Evolutionary conservation across 225 moss, liverwort and hornwort species (phyloP).

Genomic region (Sphagnum contortum): DNA sequence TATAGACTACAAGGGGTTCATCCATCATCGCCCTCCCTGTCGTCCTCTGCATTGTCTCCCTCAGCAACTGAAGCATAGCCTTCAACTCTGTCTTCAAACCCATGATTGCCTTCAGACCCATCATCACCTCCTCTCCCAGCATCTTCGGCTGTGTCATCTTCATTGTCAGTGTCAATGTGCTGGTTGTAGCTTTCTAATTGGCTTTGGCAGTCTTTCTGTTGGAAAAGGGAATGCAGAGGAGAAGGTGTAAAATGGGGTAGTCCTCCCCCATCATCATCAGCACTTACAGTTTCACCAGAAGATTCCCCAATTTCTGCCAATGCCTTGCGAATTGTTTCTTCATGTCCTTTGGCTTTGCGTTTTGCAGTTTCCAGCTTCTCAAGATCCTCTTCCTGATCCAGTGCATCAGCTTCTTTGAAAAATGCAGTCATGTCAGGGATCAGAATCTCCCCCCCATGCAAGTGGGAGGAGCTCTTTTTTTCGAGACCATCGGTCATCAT

Average conservation of each 20-base stretch:
- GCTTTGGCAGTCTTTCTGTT: slow-evolving; percentile 30
- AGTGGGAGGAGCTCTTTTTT: slow-evolving; percentile 11
- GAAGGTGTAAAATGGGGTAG: slow-evolving; percentile 25
- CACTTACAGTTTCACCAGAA: slow-evolving; percentile 12
- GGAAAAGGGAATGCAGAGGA: slow-evolving; percentile 28
- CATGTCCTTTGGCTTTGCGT: slow-evolving; percentile 5
- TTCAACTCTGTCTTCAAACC: slow-evolving; percentile 22
- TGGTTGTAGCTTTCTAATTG: slow-evolving; percentile 25
- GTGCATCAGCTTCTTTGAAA: slow-evolving; percentile 6
- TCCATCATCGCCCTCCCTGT: slow-evolving; percentile 30
- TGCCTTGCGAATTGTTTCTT: slow-evolving; percentile 6
- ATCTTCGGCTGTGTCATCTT: slow-evolving; percentile 21
- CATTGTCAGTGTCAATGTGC: slow-evolving; percentile 30
- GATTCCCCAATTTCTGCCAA: slow-evolving; percentile 8
- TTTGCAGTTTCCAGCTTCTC: slow-evolving; percentile 10
- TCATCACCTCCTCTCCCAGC: slow-evolving; percentile 14
- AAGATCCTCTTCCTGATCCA: slow-evolving; percentile 8
- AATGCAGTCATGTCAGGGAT: slow-evolving; percentile 11
- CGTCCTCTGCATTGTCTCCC: slow-evolving; percentile 35
- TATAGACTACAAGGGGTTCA: no score
- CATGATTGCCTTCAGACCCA: slow-evolving; percentile 33
- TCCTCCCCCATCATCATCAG: slow-evolving; percentile 7
- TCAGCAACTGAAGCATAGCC: slow-evolving; percentile 31
- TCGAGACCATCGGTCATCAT: slow-evolving; percentile 24
- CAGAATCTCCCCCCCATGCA: slow-evolving; percentile 10